Percentiles rank a stretch among this genome's conserved stretches.
Evolutionary conservation across 208 protist genomes (phyloP).

Genomic region (Wallacemonas sp.): DNA sequence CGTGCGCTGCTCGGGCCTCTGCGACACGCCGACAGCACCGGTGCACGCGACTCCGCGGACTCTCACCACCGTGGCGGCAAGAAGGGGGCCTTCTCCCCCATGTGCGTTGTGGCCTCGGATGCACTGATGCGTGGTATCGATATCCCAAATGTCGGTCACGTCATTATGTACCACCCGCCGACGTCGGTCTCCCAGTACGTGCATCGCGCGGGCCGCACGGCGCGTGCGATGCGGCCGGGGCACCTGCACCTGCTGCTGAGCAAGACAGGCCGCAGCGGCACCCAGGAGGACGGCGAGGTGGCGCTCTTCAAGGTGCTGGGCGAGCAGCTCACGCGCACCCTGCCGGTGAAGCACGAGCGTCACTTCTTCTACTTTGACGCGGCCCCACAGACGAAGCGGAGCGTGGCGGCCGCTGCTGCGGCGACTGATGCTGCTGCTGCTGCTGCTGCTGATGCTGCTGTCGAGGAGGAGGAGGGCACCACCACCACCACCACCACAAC

Average conservation of each 20-base stretch:
- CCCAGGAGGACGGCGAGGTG: conserved; percentile 73
- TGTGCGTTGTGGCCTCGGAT: conserved; percentile 83
- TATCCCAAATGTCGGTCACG: conserved; percentile 81
- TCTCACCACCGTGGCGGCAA: neutral
- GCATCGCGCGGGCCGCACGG: conserved; percentile 96
- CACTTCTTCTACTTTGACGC: conserved; percentile 80
- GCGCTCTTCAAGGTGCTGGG: conserved; percentile 63
- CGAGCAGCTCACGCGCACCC: conserved; percentile 49
- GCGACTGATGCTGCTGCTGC: too few species aligned
- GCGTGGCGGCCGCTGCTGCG: conserved; percentile 2
- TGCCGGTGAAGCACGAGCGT: conserved; percentile 75
- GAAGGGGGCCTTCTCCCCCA: conserved; percentile 17
- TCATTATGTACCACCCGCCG: conserved; percentile 92
- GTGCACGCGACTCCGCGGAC: neutral
- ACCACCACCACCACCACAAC: too few species aligned
- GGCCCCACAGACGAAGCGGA: conserved; percentile 22
- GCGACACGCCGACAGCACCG: neutral
- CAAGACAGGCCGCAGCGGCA: conserved; percentile 67
- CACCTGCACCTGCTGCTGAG: conserved; percentile 82
- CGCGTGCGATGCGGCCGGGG: conserved; percentile 88
- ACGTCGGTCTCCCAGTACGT: conserved; percentile 95
- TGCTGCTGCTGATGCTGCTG: too few species aligned
- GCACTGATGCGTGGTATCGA: conserved; percentile 92
- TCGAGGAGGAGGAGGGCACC: conserved; percentile 1
- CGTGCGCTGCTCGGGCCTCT: conserved; percentile 60